phyloP scores from a whole-genome alignment of 164 flowering plant genomes.

The Magnolia officinalis region DNA sequence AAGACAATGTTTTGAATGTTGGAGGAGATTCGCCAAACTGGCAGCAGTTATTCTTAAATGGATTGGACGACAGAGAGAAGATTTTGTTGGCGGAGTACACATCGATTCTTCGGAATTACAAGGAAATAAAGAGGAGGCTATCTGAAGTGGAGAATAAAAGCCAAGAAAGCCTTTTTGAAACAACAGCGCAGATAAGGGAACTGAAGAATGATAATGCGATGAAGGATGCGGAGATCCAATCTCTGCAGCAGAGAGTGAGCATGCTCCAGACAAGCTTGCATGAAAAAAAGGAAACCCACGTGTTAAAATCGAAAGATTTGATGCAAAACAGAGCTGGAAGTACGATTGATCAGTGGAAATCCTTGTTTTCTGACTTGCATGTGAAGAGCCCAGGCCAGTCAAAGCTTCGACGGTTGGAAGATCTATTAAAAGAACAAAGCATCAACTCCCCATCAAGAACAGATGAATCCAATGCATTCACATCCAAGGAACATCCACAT shows the following conservation, averaged over 20 bases:
- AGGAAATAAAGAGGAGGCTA: slow-evolving; percentile 55
- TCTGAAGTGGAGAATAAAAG: slow-evolving; percentile 50
- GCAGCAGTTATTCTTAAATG: slow-evolving; percentile 44
- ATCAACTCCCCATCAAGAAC: slow-evolving; percentile 6
- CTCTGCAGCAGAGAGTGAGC: slow-evolving; percentile 31
- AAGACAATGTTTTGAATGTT: slow-evolving; percentile 4
- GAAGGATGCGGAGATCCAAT: slow-evolving; percentile 55
- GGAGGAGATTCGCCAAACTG: slow-evolving; percentile 40
- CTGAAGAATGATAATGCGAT: slow-evolving; percentile 38
- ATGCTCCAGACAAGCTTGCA: slow-evolving; percentile 13
- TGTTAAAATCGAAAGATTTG: neutral
- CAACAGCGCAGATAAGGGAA: slow-evolving; percentile 46
- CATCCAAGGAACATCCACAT: neutral
- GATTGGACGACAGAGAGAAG: slow-evolving; percentile 63
- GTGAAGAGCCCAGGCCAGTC: slow-evolving; percentile 11
- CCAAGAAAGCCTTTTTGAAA: slow-evolving; percentile 42
- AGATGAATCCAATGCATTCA: slow-evolving; percentile 2
- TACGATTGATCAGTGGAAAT: slow-evolving; percentile 2
- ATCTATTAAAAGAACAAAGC: slow-evolving; percentile 9
- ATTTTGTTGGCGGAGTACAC: slow-evolving; percentile 58
- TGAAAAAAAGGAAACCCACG: slow-evolving; percentile 1
- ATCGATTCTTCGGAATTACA: slow-evolving; percentile 44
- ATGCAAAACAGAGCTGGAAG: neutral
- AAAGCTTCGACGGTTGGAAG: neutral
- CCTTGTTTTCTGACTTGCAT: slow-evolving; percentile 9